These are phyloP conservation scores for Echinochloa phyllopogon DNA, from an alignment of 176 grass and related monocot genomes.

Conservation along the genomic window DNA sequence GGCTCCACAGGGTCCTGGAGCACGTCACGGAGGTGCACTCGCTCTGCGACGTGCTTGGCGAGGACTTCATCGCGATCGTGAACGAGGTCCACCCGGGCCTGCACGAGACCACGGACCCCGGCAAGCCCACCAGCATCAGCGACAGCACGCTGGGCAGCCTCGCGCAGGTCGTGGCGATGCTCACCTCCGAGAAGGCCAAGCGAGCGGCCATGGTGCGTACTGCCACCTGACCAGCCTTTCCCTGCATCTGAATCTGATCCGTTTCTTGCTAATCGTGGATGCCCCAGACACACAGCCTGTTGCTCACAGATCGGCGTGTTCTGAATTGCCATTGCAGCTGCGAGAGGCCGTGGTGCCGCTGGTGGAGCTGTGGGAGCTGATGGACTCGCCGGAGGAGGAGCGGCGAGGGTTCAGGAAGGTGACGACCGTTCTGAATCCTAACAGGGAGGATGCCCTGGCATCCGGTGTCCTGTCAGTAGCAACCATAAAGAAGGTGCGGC, in stretches of 20 bases:
- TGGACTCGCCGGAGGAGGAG: conserved; percentile 69
- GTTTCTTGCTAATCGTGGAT: not conserved
- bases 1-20: conserved; percentile 57
- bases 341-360: conserved; percentile 48
- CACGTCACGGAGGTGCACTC: conserved; percentile 70
- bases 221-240: no score
- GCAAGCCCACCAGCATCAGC: conserved; percentile 71
- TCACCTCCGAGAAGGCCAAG: conserved; percentile 56
- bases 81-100: conserved; percentile 67
- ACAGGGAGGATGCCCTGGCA: conserved; percentile 27
- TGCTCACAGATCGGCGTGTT: not conserved
- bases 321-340: conserved; percentile 36
- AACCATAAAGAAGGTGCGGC: conserved; percentile 48
- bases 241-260: not conserved
- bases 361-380: conserved; percentile 66
- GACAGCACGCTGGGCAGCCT: conserved; percentile 61
- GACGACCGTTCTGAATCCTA: conserved; percentile 36
- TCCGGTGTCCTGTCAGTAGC: conserved; percentile 49
- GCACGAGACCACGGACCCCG: conserved; percentile 52
- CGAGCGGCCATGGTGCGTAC: conserved; percentile 43
- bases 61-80: conserved; percentile 62
- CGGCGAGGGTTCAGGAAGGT: conserved; percentile 55
- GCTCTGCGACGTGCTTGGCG: conserved; percentile 61
- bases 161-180: conserved; percentile 49
- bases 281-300: not conserved